Evolutionary conservation across 306 rosid genomes (phyloP).

Genomic region (Quercus parvula): DNA sequence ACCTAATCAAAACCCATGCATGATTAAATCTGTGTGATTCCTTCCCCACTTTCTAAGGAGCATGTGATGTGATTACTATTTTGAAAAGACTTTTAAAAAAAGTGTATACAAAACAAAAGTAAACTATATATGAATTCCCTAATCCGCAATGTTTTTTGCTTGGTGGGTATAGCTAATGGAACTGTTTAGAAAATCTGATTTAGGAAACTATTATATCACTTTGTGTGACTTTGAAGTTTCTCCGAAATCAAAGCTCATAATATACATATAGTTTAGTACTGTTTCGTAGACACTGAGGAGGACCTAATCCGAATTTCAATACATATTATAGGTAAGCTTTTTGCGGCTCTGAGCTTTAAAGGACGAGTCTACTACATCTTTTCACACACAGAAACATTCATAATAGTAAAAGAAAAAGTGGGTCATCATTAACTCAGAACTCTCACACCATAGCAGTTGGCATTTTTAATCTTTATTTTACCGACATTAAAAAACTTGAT

Average conservation of each 20-base stretch:
- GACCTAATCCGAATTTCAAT: not conserved
- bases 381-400: not conserved
- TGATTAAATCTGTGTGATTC: not conserved
- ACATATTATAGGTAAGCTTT: not conserved
- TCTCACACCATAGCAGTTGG: not conserved
- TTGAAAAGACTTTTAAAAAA: not conserved
- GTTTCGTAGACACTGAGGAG: not conserved
- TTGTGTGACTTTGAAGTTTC: constrained; percentile 3
- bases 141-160: not conserved
- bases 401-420: not conserved
- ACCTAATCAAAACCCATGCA: constrained; percentile 1
- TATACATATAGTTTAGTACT: too few species aligned
- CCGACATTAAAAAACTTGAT: too few species aligned
- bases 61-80: constrained; percentile 6
- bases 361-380: not conserved
- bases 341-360: not conserved
- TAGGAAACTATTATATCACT: not conserved
- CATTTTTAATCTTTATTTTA: not conserved
- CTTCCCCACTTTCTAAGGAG: not conserved
- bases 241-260: not conserved
- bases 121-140: not conserved
- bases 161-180: not conserved
- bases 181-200: too few species aligned
- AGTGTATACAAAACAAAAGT: not conserved
- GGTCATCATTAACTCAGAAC: not conserved